Evolutionary conservation across 2,329 filamentous ascomycete genomes (phyloP), one percentile per base, ranked within the genome.

Genomic region (Scorias spongiosa): DNA sequence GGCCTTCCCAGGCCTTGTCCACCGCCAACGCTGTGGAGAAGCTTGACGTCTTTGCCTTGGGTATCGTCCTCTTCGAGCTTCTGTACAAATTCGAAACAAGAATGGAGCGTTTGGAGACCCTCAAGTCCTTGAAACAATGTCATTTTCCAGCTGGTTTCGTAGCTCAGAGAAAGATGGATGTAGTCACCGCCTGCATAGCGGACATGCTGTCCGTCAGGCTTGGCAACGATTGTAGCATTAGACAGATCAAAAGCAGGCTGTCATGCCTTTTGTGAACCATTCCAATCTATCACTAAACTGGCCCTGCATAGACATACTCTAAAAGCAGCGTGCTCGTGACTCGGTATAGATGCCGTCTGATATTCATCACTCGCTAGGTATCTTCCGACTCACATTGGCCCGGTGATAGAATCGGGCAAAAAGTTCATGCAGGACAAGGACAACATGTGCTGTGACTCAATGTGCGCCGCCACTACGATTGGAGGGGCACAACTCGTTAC

Each of bases 51-150:
- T 81, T 73, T 51, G 71, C 76, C 0, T 61, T 81, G 1, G 78
- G 77, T 0, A 68, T 81, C 10, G 73, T 81, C 28, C 62, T 75
- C 0, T 75, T 80, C 38, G 79, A 83, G 56, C 63, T 81, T 39
- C 51, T 80, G 0, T 73, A 70, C 48, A 64, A 60, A 5, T 75
- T 81, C 42, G 53, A 50, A 3, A 67, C 64, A 1, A 54, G 60
- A 48, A 66, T 65, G 59, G 66, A 68, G 49, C 54, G 66, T 7
- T 48, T 56, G 34, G 52, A 63, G 8, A 60, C 59, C 1, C 48
- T 68, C 10, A 53, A 52, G 1, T 49, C 51, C 2, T 49, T 68
- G 4, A 59, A 62, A 12, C 46, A 49, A 9, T 59, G 60, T 1
- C 40, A 53, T 11, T 52, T 66, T 26, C 58, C 60, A 0, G 46